Evolutionary conservation across 1,284 basidiomycete genomes (phyloP).

Genomic region (Trichosporon sp.): DNA sequence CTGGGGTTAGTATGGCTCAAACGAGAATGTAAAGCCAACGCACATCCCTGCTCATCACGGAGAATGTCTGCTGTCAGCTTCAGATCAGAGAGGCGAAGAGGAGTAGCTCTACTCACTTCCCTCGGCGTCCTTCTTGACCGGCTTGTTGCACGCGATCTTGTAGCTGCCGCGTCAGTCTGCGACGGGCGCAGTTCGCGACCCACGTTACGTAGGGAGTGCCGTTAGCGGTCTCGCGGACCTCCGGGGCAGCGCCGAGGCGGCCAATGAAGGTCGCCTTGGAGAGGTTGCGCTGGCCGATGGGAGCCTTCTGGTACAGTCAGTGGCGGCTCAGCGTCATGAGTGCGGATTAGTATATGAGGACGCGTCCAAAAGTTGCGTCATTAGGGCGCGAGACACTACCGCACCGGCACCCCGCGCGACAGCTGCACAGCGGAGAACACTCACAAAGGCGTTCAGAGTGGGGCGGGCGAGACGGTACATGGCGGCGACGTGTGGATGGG

Average conservation of each 20-base stretch:
- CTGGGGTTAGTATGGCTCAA: slow-evolving; percentile 7
- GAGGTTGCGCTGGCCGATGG: slow-evolving; percentile 17
- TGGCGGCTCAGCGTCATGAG: neutral
- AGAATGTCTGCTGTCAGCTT: slow-evolving; percentile 16
- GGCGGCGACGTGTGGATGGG: slow-evolving; percentile 6
- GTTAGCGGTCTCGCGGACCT: slow-evolving; percentile 22
- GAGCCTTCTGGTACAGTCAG: slow-evolving; percentile 13
- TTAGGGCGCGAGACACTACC: neutral
- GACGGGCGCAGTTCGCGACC: neutral
- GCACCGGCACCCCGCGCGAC: neutral
- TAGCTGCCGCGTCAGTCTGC: slow-evolving; percentile 21
- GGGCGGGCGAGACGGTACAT: slow-evolving; percentile 21
- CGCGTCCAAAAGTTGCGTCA: neutral
- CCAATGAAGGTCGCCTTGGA: slow-evolving; percentile 39
- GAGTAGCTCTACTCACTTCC: slow-evolving; percentile 25
- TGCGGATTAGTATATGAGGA: neutral
- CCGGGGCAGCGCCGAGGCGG: slow-evolving; percentile 35
- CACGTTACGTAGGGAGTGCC: slow-evolving; percentile 33
- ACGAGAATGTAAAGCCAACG: slow-evolving; percentile 9
- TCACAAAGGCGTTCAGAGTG: slow-evolving; percentile 15
- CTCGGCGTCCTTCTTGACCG: slow-evolving; percentile 31
- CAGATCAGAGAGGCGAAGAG: neutral
- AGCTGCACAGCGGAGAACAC: neutral
- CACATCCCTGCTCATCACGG: slow-evolving; percentile 28
- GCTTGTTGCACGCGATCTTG: slow-evolving; percentile 29